Percentiles rank a stretch among this genome's conserved stretches.
phyloP scores from a whole-genome alignment of 1,284 basidiomycete genomes.

The Rhodotorula mucilaginosa region DNA sequence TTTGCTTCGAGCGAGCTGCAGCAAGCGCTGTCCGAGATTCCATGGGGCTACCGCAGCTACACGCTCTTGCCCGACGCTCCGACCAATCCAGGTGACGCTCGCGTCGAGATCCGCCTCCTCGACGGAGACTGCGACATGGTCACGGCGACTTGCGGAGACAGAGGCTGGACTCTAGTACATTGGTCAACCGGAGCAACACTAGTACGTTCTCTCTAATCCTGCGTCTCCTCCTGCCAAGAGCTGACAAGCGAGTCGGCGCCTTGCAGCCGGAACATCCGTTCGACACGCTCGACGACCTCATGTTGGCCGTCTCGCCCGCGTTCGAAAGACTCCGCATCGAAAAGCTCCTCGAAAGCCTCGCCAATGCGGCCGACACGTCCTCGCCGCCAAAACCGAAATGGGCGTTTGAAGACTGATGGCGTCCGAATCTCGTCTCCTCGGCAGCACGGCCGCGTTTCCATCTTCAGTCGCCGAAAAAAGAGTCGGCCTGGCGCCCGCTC shows the following conservation, averaged over 20 bases:
- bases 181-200: too few species aligned
- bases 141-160: constrained; percentile 8
- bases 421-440: background rate
- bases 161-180: constrained; percentile 17
- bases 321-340: constrained; percentile 26
- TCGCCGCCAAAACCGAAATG: background rate
- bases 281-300: constrained; percentile 37
- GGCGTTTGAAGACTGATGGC: background rate
- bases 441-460: too few species aligned
- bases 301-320: constrained; percentile 27
- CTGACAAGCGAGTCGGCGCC: background rate
- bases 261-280: constrained; percentile 12
- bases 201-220: background rate
- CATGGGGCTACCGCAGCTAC: constrained; percentile 21
- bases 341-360: constrained; percentile 20
- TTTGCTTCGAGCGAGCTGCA: constrained; percentile 27
- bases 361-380: background rate
- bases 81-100: background rate
- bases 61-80: constrained; percentile 1
- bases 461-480: too few species aligned
- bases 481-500: too few species aligned
- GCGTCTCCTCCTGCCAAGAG: background rate
- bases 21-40: constrained; percentile 23
- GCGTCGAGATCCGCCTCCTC: constrained; percentile 29
- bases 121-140: constrained; percentile 11